These are phyloP conservation scores for Magnusiomyces tetraspermus DNA, from an alignment of 1,139 yeast genomes.

Conservation along the genomic window DNA sequence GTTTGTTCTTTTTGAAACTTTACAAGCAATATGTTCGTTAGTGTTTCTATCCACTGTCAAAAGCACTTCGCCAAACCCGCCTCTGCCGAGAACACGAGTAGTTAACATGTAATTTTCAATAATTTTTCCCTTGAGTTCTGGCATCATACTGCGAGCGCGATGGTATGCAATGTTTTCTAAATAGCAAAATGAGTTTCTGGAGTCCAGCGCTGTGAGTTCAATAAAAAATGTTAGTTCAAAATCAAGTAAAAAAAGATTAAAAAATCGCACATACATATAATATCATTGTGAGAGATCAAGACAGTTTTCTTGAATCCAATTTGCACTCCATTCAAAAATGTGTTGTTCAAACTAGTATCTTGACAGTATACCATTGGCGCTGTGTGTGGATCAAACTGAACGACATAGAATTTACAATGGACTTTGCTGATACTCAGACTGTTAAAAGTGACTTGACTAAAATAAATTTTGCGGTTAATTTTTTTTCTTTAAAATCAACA, in stretches of 20 bases:
- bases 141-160: constrained; percentile 16
- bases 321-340: constrained; percentile 36
- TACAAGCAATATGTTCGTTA: constrained; percentile 24
- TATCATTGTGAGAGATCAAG: constrained; percentile 40
- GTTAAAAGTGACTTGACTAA: not conserved
- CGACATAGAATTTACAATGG: constrained; percentile 43
- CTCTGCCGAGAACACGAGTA: constrained; percentile 43
- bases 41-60: constrained; percentile 17
- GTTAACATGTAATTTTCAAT: constrained; percentile 38
- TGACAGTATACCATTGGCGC: constrained; percentile 44
- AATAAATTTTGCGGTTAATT: too few species aligned
- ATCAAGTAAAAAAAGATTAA: too few species aligned
- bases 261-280: constrained; percentile 25
- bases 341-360: constrained; percentile 49
- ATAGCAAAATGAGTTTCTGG: constrained; percentile 15
- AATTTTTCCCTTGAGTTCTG: constrained; percentile 18
- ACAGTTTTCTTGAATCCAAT: constrained; percentile 32
- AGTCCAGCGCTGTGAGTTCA: too few species aligned
- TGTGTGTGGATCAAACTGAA: constrained; percentile 42
- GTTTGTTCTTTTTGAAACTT: constrained; percentile 17
- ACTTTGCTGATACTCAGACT: not conserved
- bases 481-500: too few species aligned
- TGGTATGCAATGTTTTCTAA: constrained; percentile 19
- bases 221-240: not conserved
- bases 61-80: constrained; percentile 52